These are phyloP conservation scores for Xylaria sp. DNA, from an alignment of 2,329 filamentous ascomycete species.

Conservation along the genomic window DNA sequence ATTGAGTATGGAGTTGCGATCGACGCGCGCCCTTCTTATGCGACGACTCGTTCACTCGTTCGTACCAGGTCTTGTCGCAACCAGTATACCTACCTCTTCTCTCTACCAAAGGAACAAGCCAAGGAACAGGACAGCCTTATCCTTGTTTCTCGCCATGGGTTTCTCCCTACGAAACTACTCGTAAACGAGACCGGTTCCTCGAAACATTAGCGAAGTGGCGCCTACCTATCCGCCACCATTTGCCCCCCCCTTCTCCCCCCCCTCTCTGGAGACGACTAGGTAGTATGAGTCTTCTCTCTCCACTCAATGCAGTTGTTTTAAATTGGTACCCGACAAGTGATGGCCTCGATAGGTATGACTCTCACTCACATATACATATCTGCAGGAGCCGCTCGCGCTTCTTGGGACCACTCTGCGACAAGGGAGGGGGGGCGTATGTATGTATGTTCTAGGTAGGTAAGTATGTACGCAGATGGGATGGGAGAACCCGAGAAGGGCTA, in stretches of 20 bases:
- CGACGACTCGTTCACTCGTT: not conserved
- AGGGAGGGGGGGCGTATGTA: no score
- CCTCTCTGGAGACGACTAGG: no score
- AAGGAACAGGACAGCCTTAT: constrained; percentile 12
- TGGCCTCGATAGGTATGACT: no score
- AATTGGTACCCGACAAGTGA: not conserved
- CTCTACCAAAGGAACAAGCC: not conserved
- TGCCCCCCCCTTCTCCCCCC: not conserved
- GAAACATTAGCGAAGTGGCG: constrained; percentile 4
- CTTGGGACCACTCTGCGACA: not conserved
- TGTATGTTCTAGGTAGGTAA: not conserved
- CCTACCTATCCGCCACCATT: not conserved
- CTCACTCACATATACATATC: not conserved
- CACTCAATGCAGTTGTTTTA: constrained; percentile 1
- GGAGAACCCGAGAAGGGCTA: not conserved
- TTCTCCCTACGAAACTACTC: no score
- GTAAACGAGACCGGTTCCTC: no score
- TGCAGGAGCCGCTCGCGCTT: not conserved
- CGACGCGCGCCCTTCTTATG: constrained; percentile 4
- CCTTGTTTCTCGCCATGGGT: not conserved
- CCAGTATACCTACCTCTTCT: no score
- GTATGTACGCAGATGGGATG: not conserved
- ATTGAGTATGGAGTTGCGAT: constrained; percentile 1
- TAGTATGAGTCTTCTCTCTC: no score
- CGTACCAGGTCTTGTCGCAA: no score